A percentile compares a stretch with the other conserved stretches of the same genome.
These are phyloP conservation scores for Anisogramma anomala DNA, from an alignment of 2,329 filamentous ascomycete species.

Conservation along the genomic window DNA sequence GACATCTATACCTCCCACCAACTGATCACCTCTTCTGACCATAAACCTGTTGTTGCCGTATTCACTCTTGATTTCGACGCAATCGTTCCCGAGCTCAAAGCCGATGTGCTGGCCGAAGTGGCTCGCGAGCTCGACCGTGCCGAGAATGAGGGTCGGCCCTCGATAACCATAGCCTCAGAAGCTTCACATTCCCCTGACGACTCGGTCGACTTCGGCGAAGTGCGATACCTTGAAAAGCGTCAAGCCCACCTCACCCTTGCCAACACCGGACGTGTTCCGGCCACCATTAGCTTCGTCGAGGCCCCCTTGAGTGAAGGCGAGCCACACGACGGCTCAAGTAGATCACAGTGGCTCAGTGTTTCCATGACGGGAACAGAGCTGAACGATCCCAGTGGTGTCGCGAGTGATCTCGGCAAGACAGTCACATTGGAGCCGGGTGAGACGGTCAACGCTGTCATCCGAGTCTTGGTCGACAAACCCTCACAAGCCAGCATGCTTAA, in stretches of 20 bases:
- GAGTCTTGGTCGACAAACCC: slow-evolving; percentile 53
- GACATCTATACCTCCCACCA: slow-evolving; percentile 79
- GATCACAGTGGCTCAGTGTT: slow-evolving; percentile 59
- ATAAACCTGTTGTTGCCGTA: slow-evolving; percentile 78
- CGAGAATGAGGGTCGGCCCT: slow-evolving; percentile 81
- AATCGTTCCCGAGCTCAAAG: slow-evolving; percentile 73
- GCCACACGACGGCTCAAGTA: slow-evolving; percentile 18
- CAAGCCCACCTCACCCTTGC: slow-evolving; percentile 67
- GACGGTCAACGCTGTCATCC: slow-evolving; percentile 58
- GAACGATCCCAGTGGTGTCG: slow-evolving; percentile 21
- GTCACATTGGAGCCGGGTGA: slow-evolving; percentile 77
- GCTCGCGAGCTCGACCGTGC: slow-evolving; percentile 78
- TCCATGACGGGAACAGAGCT: slow-evolving; percentile 44
- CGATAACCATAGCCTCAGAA: slow-evolving; percentile 73
- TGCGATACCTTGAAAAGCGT: slow-evolving; percentile 57
- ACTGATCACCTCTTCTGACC: slow-evolving; percentile 80
- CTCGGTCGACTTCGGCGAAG: slow-evolving; percentile 61
- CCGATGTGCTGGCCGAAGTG: slow-evolving; percentile 74
- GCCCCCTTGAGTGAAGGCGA: slow-evolving; percentile 43
- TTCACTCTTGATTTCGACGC: slow-evolving; percentile 81
- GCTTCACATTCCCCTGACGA: slow-evolving; percentile 36
- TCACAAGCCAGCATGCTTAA: slow-evolving; percentile 61
- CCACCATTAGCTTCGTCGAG: slow-evolving; percentile 70
- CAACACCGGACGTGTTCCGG: slow-evolving; percentile 76
- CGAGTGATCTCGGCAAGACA: slow-evolving; percentile 28